Evolutionary conservation across 129 eudicot species (phyloP), one percentile per base, ranked within the genome.

Genomic region (Chrysanthemum lavandulifolium): DNA sequence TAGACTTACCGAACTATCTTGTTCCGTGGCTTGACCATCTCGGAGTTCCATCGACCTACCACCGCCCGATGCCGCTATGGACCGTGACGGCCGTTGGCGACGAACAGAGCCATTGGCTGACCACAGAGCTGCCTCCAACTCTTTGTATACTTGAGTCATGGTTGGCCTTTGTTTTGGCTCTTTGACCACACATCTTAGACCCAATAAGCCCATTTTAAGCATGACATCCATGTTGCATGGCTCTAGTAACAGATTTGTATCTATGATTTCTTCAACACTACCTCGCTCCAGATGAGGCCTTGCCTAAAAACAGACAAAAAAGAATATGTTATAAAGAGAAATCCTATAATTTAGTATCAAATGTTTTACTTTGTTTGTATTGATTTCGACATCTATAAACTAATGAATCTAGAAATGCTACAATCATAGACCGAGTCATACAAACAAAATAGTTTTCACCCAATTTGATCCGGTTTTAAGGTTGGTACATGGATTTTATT

Each of bases 91-190:
- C 10, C 61, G 81, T 29, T 64, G 82, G 59, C 43, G 77, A 6
- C 59, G 61, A 16, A 51, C 45, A 67, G 23, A 10, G 58, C 62
- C 61, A 27, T 82, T 82, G n/a, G 80, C 83, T 29, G 76, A 53
- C 69, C 67, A 56, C 25, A 90, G 87, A 50, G 87, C 82, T 33
- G 94, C 78, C 72, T 90, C 91, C 3, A 90, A 72, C 68, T 85
- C 89, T 73, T 87, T 80, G 82, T 79, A 87, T 11, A 87, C 97
- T 78, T 78, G 89, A 61, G 86, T 85, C 94, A 85, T 90, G 48
- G 94, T 83, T 55, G 97, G 97, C 86, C 94, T 87, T 69, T 87
- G 76, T 86, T 85, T 90, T 36, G 97, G 97, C 74, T 68, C 86
- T 75, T 75, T 79, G n/a, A 79, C 88, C 54, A 85, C 91, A 75